These are phyloP conservation scores for Oenanthe sinensis DNA, from an alignment of 129 eudicot species.

Conservation along the genomic window DNA sequence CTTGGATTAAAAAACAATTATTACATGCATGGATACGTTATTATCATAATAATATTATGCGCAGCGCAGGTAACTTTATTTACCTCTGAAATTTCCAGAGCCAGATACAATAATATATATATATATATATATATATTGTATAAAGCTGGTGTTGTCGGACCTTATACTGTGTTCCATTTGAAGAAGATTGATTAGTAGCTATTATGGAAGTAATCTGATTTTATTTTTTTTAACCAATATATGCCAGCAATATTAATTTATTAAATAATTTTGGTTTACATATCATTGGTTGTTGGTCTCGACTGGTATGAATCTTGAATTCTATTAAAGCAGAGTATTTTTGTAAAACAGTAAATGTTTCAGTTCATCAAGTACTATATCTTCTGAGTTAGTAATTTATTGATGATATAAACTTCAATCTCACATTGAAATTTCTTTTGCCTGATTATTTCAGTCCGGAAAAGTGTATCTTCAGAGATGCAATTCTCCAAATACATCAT, in stretches of 20 bases:
- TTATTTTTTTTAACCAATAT: not conserved
- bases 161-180: not conserved
- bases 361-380: not conserved
- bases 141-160: not conserved
- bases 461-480: constrained; percentile 82
- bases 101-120: not conserved
- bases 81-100: not conserved
- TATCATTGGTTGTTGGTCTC: not conserved
- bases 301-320: not conserved
- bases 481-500: constrained; percentile 48
- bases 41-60: not conserved
- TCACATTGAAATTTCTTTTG: not conserved
- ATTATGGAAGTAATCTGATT: not conserved
- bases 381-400: not conserved
- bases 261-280: not conserved
- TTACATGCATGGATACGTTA: not conserved
- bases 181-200: not conserved
- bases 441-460: constrained; percentile 60
- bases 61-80: not conserved
- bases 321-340: not conserved
- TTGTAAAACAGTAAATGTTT: not conserved
- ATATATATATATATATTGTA: too few relatives aligned
- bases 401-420: not conserved
- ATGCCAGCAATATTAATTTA: not conserved
- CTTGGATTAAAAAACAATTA: too few relatives aligned